Conservation (phyloP, 768 basidiomycete genomes). For the Pisolithus sp. region DNA sequence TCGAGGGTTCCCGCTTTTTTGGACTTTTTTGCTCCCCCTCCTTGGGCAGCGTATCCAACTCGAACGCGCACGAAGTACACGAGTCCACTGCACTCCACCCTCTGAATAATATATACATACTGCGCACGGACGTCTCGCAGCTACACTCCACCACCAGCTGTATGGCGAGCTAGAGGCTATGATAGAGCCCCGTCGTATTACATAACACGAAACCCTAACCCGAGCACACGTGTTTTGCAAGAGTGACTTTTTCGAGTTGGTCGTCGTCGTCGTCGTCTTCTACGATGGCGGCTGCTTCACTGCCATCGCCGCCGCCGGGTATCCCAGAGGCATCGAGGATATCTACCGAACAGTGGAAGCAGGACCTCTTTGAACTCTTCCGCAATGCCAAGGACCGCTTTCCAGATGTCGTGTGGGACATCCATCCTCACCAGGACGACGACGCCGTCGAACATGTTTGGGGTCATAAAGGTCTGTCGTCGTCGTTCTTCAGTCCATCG, state of each 20-base stretch:
- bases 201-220: conserved; percentile 21
- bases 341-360: conserved; percentile 73
- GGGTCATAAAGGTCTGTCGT: conserved; percentile 85
- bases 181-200: background rate
- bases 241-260: conserved; percentile 3
- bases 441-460: conserved; percentile 61
- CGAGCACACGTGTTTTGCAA: conserved; percentile 23
- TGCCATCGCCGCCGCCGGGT: conserved; percentile 20
- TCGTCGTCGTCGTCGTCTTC: conserved; percentile 20
- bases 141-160: too few relatives aligned
- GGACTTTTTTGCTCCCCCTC: too few relatives aligned
- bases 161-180: too few relatives aligned
- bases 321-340: conserved; percentile 52
- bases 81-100: too few relatives aligned
- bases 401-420: conserved; percentile 95
- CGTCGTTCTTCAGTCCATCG: background rate
- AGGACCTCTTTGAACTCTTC: conserved; percentile 74
- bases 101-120: too few relatives aligned
- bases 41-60: too few relatives aligned
- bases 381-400: conserved; percentile 83
- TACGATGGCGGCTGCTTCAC: conserved; percentile 19
- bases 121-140: too few relatives aligned
- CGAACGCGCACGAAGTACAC: too few relatives aligned
- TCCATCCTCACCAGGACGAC: conserved; percentile 46
- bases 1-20: too few relatives aligned